Conservation (phyloP, 768 basidiomycete species). For the Kwoniella dendrophila region DNA sequence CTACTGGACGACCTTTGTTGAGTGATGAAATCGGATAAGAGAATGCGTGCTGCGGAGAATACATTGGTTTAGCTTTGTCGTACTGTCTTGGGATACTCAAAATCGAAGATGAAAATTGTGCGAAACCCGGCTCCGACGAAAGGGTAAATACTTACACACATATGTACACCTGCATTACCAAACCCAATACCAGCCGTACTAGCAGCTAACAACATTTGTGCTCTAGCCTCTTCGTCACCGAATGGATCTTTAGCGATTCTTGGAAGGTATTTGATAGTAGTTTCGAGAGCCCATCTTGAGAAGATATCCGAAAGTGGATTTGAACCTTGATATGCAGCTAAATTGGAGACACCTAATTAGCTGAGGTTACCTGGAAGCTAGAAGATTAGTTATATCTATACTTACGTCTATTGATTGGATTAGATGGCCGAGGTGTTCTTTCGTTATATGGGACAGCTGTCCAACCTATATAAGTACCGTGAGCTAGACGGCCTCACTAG, state of each 20-base stretch:
- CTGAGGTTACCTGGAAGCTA: background rate
- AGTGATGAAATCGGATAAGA: constrained; percentile 55
- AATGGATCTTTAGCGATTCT: constrained; percentile 72
- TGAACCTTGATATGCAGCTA: constrained; percentile 51
- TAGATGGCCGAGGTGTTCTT: constrained; percentile 81
- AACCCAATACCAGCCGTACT: constrained; percentile 90
- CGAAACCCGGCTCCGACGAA: background rate
- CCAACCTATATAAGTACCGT: constrained; percentile 21
- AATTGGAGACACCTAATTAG: background rate
- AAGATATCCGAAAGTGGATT: constrained; percentile 84
- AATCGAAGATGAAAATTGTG: background rate
- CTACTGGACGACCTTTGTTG: constrained; percentile 88
- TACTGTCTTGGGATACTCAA: background rate
- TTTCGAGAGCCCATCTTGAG: constrained; percentile 83
- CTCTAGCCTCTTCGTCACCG: constrained; percentile 77
- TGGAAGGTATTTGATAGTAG: constrained; percentile 85
- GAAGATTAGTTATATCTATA: background rate
- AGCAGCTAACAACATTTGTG: constrained; percentile 91
- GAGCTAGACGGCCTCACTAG: background rate
- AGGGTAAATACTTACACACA: constrained; percentile 63
- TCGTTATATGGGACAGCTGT: constrained; percentile 67
- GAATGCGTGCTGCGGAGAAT: constrained; percentile 44
- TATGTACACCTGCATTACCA: constrained; percentile 53
- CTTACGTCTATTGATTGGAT: constrained; percentile 80
- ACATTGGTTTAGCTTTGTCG: background rate